phyloP scores from a whole-genome alignment of 2,329 filamentous ascomycete species.

The Sarocladium kiliense region DNA sequence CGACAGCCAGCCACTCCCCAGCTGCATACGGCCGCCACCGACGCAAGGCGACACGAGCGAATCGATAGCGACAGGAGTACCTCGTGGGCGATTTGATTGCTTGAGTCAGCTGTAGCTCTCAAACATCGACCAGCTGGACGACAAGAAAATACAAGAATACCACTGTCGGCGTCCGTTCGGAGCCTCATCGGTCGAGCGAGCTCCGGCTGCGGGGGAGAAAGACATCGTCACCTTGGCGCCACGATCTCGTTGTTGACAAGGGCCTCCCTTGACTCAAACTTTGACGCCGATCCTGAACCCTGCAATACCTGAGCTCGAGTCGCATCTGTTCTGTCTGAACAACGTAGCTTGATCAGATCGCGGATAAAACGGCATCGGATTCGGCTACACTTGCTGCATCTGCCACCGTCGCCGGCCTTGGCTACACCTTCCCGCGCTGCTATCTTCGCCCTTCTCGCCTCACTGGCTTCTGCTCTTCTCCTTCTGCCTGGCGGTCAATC shows the following conservation, averaged over 20 bases:
- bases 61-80: background rate
- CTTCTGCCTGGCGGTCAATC: background rate
- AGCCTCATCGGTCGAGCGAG: background rate
- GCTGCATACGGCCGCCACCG: background rate
- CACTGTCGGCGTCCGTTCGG: background rate
- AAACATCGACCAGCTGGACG: background rate
- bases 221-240: background rate
- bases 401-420: background rate
- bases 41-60: background rate
- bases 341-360: background rate
- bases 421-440: background rate
- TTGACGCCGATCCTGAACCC: background rate
- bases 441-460: background rate
- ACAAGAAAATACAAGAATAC: background rate
- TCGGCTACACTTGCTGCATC: background rate
- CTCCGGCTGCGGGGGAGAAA: background rate
- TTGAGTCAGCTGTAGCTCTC: background rate
- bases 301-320: background rate
- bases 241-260: background rate
- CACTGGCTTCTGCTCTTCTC: background rate
- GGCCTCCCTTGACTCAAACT: background rate
- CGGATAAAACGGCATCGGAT: too few relatives aligned
- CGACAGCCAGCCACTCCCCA: background rate
- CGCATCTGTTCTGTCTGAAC: background rate
- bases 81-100: background rate